A percentile compares a stretch with the other conserved stretches of the same genome.
These are phyloP conservation scores for Pouteria glomerata DNA, from an alignment of 148 eudicot genomes.

Conservation along the genomic window DNA sequence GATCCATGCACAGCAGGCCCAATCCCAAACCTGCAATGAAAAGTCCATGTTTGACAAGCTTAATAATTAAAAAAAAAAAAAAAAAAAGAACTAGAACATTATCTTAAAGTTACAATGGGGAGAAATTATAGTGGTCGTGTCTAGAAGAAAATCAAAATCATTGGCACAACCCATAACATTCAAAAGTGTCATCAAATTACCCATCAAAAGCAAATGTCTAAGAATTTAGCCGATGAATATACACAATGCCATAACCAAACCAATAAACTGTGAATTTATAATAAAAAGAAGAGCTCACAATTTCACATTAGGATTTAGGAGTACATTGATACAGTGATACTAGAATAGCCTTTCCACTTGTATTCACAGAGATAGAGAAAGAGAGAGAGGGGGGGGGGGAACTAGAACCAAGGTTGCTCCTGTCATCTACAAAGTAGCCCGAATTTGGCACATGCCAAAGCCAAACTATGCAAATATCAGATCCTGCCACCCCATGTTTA, in stretches of 20 bases:
- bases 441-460: too few species aligned
- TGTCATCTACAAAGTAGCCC: too few species aligned
- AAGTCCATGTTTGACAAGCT: neutral
- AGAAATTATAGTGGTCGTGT: neutral
- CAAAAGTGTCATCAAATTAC: neutral
- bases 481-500: too few species aligned
- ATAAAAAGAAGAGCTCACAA: neutral
- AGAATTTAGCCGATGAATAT: neutral
- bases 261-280: neutral
- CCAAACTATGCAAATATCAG: too few species aligned
- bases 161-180: neutral
- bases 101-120: neutral
- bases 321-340: neutral
- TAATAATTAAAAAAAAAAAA: neutral
- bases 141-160: neutral
- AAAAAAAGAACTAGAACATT: neutral
- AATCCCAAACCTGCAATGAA: slow-evolving; percentile 65
- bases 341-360: neutral
- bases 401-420: too few species aligned
- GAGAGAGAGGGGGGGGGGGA: too few species aligned
- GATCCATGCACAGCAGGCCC: slow-evolving; percentile 34
- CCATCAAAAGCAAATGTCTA: neutral
- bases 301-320: too few species aligned
- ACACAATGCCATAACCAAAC: neutral
- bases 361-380: neutral